Conservation (phyloP, 164 flowering plant species). For the Chloranthus sessilifolius region DNA sequence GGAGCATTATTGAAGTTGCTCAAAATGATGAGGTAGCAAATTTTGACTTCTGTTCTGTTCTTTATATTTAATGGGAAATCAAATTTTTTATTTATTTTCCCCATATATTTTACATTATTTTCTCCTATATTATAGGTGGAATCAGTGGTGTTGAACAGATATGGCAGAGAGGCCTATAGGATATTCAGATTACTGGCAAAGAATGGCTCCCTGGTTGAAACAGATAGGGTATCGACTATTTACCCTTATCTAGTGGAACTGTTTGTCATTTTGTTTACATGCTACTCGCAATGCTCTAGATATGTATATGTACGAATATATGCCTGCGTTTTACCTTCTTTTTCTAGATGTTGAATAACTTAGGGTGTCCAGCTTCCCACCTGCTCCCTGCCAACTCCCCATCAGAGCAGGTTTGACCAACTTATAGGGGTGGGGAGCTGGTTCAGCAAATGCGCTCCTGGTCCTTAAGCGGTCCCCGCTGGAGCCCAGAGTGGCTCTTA, state of each 20-base stretch:
- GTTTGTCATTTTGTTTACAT: background rate
- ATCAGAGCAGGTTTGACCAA: too few species aligned
- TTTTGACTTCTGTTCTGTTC: background rate
- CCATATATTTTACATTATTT: background rate
- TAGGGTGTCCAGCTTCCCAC: too few species aligned
- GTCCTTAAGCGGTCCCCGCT: too few species aligned
- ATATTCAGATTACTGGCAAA: slow-evolving; percentile 61
- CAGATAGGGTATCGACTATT: slow-evolving; percentile 49
- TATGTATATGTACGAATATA: background rate
- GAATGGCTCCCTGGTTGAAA: slow-evolving; percentile 37
- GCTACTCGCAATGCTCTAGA: background rate
- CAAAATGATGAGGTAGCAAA: slow-evolving; percentile 61
- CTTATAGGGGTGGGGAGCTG: too few species aligned
- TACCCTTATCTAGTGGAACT: background rate
- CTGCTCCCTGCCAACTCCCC: too few species aligned
- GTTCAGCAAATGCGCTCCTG: too few species aligned
- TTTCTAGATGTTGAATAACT: too few species aligned
- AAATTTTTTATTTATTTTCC: background rate
- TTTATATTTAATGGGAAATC: too few species aligned
- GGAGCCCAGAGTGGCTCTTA: too few species aligned
- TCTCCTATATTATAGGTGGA: slow-evolving; percentile 50
- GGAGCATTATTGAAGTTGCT: slow-evolving; percentile 53
- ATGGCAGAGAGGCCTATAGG: slow-evolving; percentile 66
- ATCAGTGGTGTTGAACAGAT: slow-evolving; percentile 60
- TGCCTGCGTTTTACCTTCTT: too few species aligned